Base-by-base conservation (phyloP, 2,329 filamentous ascomycete genomes). In the Sclerotinia glacialis region DNA sequence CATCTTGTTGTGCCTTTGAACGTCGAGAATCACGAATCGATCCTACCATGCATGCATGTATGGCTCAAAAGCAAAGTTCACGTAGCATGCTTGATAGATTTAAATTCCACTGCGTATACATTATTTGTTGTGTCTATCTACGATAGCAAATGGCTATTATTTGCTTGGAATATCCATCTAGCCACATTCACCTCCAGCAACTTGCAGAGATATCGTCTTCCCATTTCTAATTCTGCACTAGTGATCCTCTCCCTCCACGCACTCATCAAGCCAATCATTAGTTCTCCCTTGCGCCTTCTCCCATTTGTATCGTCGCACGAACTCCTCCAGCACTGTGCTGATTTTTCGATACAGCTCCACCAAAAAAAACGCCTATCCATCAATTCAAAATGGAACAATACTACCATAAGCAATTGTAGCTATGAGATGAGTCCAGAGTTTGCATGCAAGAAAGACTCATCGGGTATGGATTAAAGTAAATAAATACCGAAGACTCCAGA, bases 391-490 rank as follows among this genome's bases (percentile, higher is more conserved):
- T 47, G 31, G 28, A 40, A 28, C 28, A 49, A 49, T 46, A n/a
- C 23, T 55, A 40, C 37, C 37, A 44, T 44, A 12, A 46, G 49
- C 21, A 55, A 56, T 31, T 34, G 37, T 31, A 12, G 47, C 37
- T 55, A 56, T 55, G 50, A 46, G 16, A 26, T 34, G 50, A 46
- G 16, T 16, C 23, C 6, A 46, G n/a, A 42, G 37, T 21, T 55
- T 3, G 31, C 40, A 55, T 55, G 61, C 37, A 31, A 46, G 28
- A 64, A 56, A 56, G 61, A 64, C 9, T 23, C 7, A 16, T 64
- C 18, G 50, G 61, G 61, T 56, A 64, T 64, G 26, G 42, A 18
- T 23, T 34, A 44, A 64, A 64, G 31, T 40, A 42, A 46, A 5
- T 46, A 26, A 64, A 64, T 50, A 50, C 61, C 61, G 21, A 16